Percentiles rank a stretch among this genome's conserved stretches.
These are phyloP conservation scores for Dipteronia dyeriana DNA, from an alignment of 345 rosid species.

Conservation along the genomic window DNA sequence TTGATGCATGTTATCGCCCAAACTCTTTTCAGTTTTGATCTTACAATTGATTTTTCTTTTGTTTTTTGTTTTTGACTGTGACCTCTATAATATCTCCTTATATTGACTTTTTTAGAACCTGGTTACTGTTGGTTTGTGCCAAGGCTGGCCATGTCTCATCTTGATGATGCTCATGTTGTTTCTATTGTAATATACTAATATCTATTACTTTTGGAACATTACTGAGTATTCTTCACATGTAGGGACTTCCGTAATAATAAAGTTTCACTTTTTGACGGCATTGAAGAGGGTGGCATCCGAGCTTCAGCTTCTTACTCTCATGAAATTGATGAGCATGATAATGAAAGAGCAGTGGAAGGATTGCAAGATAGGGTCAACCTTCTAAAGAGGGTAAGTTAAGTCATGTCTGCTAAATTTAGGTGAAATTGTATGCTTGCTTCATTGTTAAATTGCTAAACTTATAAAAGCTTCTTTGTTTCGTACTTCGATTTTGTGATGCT, in stretches of 20 bases:
- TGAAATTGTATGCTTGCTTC: not conserved
- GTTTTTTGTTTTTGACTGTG: not conserved
- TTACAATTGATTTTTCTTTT: not conserved
- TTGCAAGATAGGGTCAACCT: conserved; percentile 87
- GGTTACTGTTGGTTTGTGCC: not conserved
- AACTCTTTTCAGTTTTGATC: not conserved
- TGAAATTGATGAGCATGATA: conserved; percentile 92
- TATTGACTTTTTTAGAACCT: not conserved
- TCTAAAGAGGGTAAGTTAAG: conserved; percentile 74
- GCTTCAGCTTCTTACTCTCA: conserved; percentile 81
- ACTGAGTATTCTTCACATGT: conserved; percentile 17
- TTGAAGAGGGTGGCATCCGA: conserved; percentile 97
- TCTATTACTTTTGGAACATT: not conserved
- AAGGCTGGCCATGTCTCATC: not conserved
- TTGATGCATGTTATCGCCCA: not conserved
- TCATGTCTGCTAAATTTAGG: conserved; percentile 1
- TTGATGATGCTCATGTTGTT: conserved; percentile 3
- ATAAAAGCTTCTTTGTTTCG: conserved; percentile 2
- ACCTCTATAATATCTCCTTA: not conserved
- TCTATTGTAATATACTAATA: not conserved
- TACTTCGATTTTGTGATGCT: not conserved
- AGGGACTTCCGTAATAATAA: conserved; percentile 77
- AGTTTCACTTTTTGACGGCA: conserved; percentile 82
- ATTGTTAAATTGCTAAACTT: not conserved
- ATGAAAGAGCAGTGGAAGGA: conserved; percentile 90